phyloP scores from a whole-genome alignment of 371 early-diverging fungal genomes.

The Gilbertella persicaria region DNA sequence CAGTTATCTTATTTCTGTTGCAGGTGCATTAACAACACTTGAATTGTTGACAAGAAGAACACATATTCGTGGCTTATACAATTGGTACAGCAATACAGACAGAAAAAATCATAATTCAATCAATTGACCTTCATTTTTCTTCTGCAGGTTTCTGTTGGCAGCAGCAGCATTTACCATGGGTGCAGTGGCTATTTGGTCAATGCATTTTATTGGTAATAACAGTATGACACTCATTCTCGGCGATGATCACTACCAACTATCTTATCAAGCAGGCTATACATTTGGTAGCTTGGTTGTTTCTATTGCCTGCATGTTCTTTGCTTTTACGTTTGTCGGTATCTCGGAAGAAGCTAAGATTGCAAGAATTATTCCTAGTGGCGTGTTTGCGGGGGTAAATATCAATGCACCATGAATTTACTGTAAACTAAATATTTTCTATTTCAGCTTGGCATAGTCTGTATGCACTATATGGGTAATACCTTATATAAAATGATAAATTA shows the following conservation, averaged over 20 bases:
- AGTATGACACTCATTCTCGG: constrained; percentile 22
- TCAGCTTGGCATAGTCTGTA: constrained; percentile 43
- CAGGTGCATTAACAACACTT: constrained; percentile 34
- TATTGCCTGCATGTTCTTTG: constrained; percentile 43
- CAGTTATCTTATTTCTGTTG: constrained; percentile 29
- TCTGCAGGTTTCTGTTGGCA: constrained; percentile 38
- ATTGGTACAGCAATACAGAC: constrained; percentile 17
- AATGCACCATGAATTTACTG: neutral
- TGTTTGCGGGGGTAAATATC: constrained; percentile 45
- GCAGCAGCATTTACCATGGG: constrained; percentile 46
- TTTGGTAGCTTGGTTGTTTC: constrained; percentile 42
- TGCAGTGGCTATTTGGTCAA: constrained; percentile 49
- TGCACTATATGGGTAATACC: constrained; percentile 51
- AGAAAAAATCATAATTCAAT: neutral
- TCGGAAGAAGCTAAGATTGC: constrained; percentile 38
- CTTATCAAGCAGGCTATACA: constrained; percentile 42
- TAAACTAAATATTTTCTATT: neutral
- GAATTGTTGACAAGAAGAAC: constrained; percentile 34
- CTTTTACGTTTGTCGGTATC: constrained; percentile 47
- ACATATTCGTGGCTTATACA: constrained; percentile 33
- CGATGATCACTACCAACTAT: constrained; percentile 31
- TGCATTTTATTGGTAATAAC: constrained; percentile 57
- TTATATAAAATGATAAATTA: neutral
- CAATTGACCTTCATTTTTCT: neutral
- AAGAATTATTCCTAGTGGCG: constrained; percentile 44